Evolutionary conservation across 2,329 filamentous ascomycete species (phyloP), one percentile per base, ranked within the genome.

Genomic region (Elsinoe ampelina): DNA sequence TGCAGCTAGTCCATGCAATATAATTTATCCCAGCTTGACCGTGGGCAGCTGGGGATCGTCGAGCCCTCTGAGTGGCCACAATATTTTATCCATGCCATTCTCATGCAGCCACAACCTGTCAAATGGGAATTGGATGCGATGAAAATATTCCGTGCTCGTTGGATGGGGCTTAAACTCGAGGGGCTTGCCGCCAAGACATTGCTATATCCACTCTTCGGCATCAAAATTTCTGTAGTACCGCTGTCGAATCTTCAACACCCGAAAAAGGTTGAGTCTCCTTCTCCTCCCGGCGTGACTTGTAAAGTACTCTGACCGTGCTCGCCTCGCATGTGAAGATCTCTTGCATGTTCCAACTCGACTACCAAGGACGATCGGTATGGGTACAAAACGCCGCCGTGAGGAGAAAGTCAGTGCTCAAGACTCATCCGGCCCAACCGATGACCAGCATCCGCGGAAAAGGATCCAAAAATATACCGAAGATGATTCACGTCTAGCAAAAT

Each of bases 401-500:
- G 54, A 36, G 22, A 54, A 48, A 47, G 36, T 45, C 52, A 43
- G 52, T 55, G 36, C 52, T 45, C 52, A 32, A 12, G 26, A 55
- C 36, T 34, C 36, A 17, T 43, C 52, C 52, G 52, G 26, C 20
- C 36, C 20, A 30, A 55, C 52, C 42, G 54, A 48, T 34, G 42
- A 11, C 10, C 38, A 42, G 17, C 54, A 15, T 48, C 56, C 59
- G 26, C 58, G 64, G 47, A 69, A 66, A 59, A 68, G 65, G 39
- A 65, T 66, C 30, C 58, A 67, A 26, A 64, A 68, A 60, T 67
- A 70, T 59, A 70, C 67, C 42, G 68, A 73, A 59, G 68, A 68
- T 32, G 68, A 75, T 60, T 61, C 70, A 50, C 69, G 73, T 61
- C 68, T 77, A 13, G 72, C 72, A 34, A 70, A 70, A 61, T 71